Conservation (phyloP, 768 basidiomycete genomes). For the Russula foetens region DNA sequence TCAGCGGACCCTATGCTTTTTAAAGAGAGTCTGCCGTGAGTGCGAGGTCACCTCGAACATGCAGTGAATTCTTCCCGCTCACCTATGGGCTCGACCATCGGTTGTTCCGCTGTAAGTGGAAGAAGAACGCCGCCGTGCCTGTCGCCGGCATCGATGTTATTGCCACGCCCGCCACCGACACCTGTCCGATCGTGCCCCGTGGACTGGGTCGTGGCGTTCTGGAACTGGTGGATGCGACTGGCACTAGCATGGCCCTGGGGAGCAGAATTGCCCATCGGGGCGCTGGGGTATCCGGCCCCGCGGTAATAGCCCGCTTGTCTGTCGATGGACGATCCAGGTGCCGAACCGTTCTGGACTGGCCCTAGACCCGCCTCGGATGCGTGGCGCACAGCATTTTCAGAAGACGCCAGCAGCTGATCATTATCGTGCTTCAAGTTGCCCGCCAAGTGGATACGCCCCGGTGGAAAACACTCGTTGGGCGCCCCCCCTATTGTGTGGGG, state of each 20-base stretch:
- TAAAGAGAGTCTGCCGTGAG: not conserved
- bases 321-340: constrained; percentile 14
- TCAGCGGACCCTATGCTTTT: constrained; percentile 2
- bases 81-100: not conserved
- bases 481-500: not conserved
- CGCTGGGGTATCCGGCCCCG: constrained; percentile 8
- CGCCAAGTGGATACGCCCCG: constrained; percentile 1
- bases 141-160: constrained; percentile 3
- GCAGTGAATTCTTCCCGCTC: not conserved
- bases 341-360: constrained; percentile 13
- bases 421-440: constrained; percentile 5
- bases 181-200: constrained; percentile 17
- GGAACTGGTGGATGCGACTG: not conserved
- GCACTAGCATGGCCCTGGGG: not conserved
- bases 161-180: constrained; percentile 2
- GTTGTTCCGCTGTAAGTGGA: not conserved
- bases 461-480: not conserved
- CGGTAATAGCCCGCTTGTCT: constrained; percentile 6
- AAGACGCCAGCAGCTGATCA: constrained; percentile 14
- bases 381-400: constrained; percentile 6
- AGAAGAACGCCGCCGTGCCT: not conserved
- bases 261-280: constrained; percentile 4
- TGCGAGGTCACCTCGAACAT: not conserved
- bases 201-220: constrained; percentile 6
- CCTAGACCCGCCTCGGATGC: constrained; percentile 14